Evolutionary conservation across 768 basidiomycete species (phyloP).

Genomic region (Dictyophora rubrovolvata): DNA sequence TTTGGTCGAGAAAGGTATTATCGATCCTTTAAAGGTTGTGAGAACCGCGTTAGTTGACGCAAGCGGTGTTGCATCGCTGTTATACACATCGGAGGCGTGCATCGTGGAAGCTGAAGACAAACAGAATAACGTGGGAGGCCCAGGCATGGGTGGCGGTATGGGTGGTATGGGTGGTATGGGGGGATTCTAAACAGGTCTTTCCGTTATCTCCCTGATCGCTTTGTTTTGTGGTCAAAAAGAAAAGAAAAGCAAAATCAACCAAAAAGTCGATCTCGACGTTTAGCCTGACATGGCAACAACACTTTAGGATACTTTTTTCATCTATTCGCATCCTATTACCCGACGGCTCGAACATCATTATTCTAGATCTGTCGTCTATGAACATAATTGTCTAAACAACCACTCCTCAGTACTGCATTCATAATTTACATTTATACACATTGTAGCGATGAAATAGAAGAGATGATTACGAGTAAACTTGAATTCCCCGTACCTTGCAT

Average conservation of each 20-base stretch:
- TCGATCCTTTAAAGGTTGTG: constrained; percentile 95
- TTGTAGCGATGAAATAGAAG: neutral
- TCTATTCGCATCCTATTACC: too few species aligned
- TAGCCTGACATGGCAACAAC: neutral
- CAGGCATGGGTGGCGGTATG: constrained; percentile 40
- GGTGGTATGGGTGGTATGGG: constrained; percentile 41
- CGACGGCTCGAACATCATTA: neutral
- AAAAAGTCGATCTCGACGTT: neutral
- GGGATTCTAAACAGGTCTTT: constrained; percentile 23
- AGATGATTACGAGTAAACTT: neutral
- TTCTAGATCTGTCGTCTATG: neutral
- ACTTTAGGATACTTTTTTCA: neutral
- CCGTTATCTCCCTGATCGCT: neutral
- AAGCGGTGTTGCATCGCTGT: constrained; percentile 81
- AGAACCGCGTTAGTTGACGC: constrained; percentile 89
- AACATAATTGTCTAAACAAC: neutral
- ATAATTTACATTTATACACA: neutral
- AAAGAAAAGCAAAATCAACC: too few species aligned
- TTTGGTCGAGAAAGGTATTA: constrained; percentile 90
- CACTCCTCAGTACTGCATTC: neutral
- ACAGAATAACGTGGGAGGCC: constrained; percentile 33
- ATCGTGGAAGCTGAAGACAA: constrained; percentile 84
- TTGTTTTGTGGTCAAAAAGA: too few species aligned
- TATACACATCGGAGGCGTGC: constrained; percentile 89
- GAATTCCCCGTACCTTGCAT: too few species aligned